These are phyloP conservation scores for Alternaria sp. DNA, from an alignment of 2,329 filamentous ascomycete species.

Conservation along the genomic window DNA sequence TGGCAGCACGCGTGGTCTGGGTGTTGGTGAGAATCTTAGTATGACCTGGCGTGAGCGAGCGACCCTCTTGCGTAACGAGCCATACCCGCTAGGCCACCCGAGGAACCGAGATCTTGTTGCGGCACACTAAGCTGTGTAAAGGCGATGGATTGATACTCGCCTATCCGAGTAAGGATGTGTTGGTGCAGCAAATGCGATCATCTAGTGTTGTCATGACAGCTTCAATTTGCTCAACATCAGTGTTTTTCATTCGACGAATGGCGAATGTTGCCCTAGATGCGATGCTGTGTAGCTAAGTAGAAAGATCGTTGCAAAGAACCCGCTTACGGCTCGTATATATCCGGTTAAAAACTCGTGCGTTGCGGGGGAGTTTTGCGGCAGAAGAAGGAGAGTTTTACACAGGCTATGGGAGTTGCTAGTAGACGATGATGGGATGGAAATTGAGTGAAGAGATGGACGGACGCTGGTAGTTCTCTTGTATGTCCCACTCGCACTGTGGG, in stretches of 20 bases:
- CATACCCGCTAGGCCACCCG: conserved; percentile 49
- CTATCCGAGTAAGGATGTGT: conserved; percentile 46
- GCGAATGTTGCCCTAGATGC: conserved; percentile 6
- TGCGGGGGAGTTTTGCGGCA: background rate
- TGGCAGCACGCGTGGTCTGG: conserved; percentile 26
- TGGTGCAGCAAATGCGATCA: conserved; percentile 60
- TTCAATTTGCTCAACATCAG: conserved; percentile 31
- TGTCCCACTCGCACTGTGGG: background rate
- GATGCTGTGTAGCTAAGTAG: background rate
- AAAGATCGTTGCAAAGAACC: background rate
- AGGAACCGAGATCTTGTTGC: conserved; percentile 60
- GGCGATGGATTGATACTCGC: conserved; percentile 43
- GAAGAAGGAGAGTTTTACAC: conserved; percentile 2
- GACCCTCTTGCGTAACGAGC: conserved; percentile 39
- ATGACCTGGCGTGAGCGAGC: conserved; percentile 47
- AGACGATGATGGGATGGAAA: background rate
- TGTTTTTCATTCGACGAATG: conserved; percentile 28
- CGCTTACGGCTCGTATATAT: background rate
- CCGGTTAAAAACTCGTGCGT: too few relatives aligned
- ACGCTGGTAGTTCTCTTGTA: conserved; percentile 1
- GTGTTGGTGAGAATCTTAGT: conserved; percentile 55
- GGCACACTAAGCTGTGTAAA: conserved; percentile 49
- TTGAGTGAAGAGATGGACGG: background rate
- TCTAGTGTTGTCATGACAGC: conserved; percentile 26
- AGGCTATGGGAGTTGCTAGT: background rate